Conservation (phyloP, 2,329 filamentous ascomycete genomes). For the Boeremia lycopersici region DNA sequence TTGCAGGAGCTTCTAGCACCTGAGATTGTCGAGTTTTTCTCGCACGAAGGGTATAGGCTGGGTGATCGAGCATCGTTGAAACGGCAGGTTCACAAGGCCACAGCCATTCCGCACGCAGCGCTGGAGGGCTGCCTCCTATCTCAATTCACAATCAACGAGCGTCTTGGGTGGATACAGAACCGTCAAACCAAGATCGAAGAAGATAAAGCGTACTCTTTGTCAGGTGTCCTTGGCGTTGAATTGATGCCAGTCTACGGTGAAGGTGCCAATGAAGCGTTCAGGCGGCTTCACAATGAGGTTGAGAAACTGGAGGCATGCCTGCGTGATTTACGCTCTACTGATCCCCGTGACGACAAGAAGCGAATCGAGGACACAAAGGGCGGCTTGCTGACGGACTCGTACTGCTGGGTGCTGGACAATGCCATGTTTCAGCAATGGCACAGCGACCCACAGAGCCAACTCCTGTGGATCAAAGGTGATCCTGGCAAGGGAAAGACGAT, state of each 20-base stretch:
- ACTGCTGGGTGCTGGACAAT: conserved; percentile 31
- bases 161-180: not conserved
- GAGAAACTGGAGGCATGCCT: not conserved
- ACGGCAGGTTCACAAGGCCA: not conserved
- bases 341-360: conserved; percentile 15
- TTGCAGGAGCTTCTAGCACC: not conserved
- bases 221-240: not conserved
- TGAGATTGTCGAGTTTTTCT: not conserved
- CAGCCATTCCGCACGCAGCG: not conserved
- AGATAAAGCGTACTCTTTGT: conserved; percentile 1
- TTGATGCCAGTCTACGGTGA: not conserved
- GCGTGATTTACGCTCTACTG: conserved; percentile 6
- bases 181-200: conserved; percentile 1
- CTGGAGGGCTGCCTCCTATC: not conserved
- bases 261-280: not conserved
- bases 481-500: too few species aligned
- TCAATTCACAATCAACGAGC: not conserved
- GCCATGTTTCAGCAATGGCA: conserved; percentile 30
- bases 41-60: not conserved
- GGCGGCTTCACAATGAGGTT: not conserved
- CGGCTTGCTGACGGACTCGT: conserved; percentile 11
- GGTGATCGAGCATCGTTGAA: not conserved
- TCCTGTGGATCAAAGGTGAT: too few species aligned
- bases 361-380: conserved; percentile 13
- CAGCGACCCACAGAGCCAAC: conserved; percentile 23